Evolutionary conservation across 2,329 filamentous ascomycete genomes (phyloP), one percentile per base, ranked within the genome.

Genomic region (Achaetomium macrosporum): DNA sequence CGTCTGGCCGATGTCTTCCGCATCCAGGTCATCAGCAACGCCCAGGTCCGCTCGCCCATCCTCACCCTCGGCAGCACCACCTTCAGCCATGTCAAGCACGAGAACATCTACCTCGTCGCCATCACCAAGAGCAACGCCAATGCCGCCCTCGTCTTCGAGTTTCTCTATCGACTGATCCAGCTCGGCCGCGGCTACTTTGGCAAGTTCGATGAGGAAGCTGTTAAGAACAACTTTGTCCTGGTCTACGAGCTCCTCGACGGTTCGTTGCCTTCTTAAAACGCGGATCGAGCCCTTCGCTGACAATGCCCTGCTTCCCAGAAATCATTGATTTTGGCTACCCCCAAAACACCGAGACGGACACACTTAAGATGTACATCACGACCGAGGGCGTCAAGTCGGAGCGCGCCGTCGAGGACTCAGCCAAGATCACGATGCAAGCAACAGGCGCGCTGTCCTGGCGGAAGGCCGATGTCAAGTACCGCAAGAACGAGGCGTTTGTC

Each of bases 121-220:
- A 88, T 99, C 63, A 97, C 91, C 54, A 99, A 97, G 77, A 96
- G 91, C 76, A 99, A 99, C 73, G 93, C 91, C 74, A 99, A 99
- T 81, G 91, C 91, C 12, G 95, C 95, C 40, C 81, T 99, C 52
- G 90, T 99, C 20, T 99, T 99, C 67, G 93, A 99, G 75, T 99
- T 99, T 68, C 77, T 99, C 57, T 97, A 97, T 75, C 84, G 91
- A 63, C 76, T 99, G 65, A 88, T 96, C 60, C 82, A 86, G 66
- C 77, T 99, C 59, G 93, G 93, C 40, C 90, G 88, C 73, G 89
- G 90, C 53, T 99, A 99, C 73, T 99, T 99, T 78, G 92, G 88
- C 68, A 97, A 97, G 73, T 96, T 99, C 67, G 93, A 99, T 67
- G 93, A 99, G 77, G 93, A 99, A 74, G 91, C 93, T 53, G 92